phyloP scores from a whole-genome alignment of 306 rosid species.

The Corylus avellana region DNA sequence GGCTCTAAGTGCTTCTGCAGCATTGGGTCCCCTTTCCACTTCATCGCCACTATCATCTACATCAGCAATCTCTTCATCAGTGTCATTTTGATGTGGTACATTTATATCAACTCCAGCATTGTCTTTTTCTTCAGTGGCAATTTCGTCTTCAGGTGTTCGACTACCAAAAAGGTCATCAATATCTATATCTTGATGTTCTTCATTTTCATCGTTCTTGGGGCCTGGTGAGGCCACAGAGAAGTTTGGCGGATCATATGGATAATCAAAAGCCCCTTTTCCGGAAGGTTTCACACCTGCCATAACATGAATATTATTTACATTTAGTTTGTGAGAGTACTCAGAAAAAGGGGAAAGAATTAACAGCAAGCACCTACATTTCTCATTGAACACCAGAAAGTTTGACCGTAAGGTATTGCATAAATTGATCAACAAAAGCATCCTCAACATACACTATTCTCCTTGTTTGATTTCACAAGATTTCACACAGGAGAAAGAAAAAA shows the following conservation, averaged over 20 bases:
- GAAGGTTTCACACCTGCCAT: slow-evolving; percentile 58
- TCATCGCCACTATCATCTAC: slow-evolving; percentile 89
- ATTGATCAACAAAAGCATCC: neutral
- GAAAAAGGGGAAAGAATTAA: neutral
- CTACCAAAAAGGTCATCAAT: slow-evolving; percentile 71
- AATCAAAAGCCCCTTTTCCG: slow-evolving; percentile 45
- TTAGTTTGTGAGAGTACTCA: slow-evolving; percentile 2
- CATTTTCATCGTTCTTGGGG: slow-evolving; percentile 53
- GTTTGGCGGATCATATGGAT: slow-evolving; percentile 48
- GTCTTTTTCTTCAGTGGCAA: slow-evolving; percentile 57
- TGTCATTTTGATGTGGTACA: slow-evolving; percentile 47
- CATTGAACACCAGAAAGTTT: neutral
- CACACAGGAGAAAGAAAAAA: too few relatives aligned
- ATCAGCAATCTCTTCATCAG: slow-evolving; percentile 87
- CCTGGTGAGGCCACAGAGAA: slow-evolving; percentile 50
- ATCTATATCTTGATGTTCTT: slow-evolving; percentile 71
- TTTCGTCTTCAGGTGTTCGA: slow-evolving; percentile 58
- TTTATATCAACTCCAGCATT: slow-evolving; percentile 64
- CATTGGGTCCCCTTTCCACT: slow-evolving; percentile 82
- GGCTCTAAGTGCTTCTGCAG: slow-evolving; percentile 80
- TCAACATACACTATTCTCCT: neutral
- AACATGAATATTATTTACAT: slow-evolving; percentile 13
- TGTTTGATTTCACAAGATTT: too few relatives aligned
- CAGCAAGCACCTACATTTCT: neutral
- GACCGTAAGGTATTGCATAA: neutral